Evolutionary conservation across 2,329 filamentous ascomycete genomes (phyloP), one percentile per base, ranked within the genome.

Genomic region (Lojkania enalia): DNA sequence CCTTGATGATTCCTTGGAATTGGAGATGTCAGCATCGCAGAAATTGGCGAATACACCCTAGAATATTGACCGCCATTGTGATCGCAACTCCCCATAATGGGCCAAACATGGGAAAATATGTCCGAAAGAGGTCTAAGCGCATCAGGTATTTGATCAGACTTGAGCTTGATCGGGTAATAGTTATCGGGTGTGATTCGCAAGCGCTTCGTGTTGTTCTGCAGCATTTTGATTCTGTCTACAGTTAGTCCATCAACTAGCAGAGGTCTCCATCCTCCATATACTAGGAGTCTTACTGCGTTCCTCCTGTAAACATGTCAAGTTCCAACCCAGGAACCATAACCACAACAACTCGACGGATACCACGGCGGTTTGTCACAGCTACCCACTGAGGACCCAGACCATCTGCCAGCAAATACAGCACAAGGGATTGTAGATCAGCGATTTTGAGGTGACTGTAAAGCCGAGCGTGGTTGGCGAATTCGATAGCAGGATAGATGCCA

Each of bases 241-340:
- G n/a, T n/a, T n/a, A n/a, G n/a, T n/a, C n/a, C n/a, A n/a, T n/a
- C n/a, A n/a, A n/a, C n/a, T n/a, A n/a, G n/a, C n/a, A n/a, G n/a
- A n/a, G n/a, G n/a, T n/a, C n/a, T n/a, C n/a, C n/a, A n/a, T n/a
- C n/a, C n/a, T n/a, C n/a, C n/a, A n/a, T n/a, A n/a, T 21, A 23
- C 20, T 33, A 13, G 16, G 12, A 14, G 42, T 38, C 42, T 20
- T 25, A 19, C 25, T 12, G 14, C 4, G 60, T 45, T 12, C 70
- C 73, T 25, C 81, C 78, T 66, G 87, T 82, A 72, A 97, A 95
- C 87, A 97, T 94, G 51, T 84, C 87, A 60, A 89, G 82, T 64
- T 97, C 92, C 18, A 99, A 73, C 0, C 94, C 94, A 9, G 94
- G 94, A 9, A 96, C 84, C 87, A 96, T 92, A 54, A 99, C 74